Conservation (phyloP, 306 rosid species). For the Citrullus amarus region DNA sequence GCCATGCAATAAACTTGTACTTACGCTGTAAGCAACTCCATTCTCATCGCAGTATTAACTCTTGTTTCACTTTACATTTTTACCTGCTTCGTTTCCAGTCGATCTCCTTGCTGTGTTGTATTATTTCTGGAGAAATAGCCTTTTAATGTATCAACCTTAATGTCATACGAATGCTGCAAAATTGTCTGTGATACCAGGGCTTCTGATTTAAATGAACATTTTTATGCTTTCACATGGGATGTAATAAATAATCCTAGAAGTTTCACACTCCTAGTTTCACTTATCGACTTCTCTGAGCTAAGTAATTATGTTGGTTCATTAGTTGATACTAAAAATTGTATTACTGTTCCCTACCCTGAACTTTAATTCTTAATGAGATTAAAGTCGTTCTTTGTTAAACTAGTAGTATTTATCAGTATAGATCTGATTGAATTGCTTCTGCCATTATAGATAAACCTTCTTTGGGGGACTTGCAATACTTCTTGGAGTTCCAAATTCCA, state of each 20-base stretch:
- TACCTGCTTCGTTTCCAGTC: background rate
- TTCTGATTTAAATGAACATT: background rate
- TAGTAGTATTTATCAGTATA: background rate
- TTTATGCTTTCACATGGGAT: background rate
- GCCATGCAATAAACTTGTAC: slow-evolving; percentile 94
- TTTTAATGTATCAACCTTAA: background rate
- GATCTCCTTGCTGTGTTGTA: background rate
- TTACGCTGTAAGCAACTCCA: slow-evolving; percentile 60
- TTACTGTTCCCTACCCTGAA: background rate
- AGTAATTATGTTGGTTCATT: background rate
- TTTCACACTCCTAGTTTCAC: background rate
- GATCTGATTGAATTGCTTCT: slow-evolving; percentile 1
- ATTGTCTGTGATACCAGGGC: background rate
- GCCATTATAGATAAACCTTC: slow-evolving; percentile 65
- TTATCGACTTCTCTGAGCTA: background rate
- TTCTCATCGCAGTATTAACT: background rate
- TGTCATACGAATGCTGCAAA: background rate
- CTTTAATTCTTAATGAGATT: background rate
- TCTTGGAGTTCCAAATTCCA: slow-evolving; percentile 97
- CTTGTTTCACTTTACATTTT: background rate
- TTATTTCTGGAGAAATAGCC: slow-evolving; percentile 1
- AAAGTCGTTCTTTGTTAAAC: background rate
- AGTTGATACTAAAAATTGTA: background rate
- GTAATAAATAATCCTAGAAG: background rate
- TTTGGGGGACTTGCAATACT: slow-evolving; percentile 63